Evolutionary conservation across 768 basidiomycete genomes (phyloP).

Genomic region (Cytidiella melzeri): DNA sequence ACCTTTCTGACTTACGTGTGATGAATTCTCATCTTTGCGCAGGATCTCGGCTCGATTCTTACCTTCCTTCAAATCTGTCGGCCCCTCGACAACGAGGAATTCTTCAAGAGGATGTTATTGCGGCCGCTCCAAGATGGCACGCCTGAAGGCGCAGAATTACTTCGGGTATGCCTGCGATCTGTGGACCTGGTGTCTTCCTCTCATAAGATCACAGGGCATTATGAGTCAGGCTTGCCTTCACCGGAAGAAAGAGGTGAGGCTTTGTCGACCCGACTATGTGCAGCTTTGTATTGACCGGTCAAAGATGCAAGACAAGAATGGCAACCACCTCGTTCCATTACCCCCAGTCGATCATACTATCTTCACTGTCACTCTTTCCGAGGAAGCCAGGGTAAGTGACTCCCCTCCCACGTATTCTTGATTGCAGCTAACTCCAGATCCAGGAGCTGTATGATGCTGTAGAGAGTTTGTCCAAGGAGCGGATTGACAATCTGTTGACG

Average conservation of each 20-base stretch:
- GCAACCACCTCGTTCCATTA: conserved; percentile 66
- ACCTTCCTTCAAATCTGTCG: conserved; percentile 81
- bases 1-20: background rate
- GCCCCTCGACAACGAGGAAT: conserved; percentile 78
- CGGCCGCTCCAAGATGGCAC: conserved; percentile 72
- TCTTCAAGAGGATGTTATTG: conserved; percentile 72
- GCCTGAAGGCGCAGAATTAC: conserved; percentile 59
- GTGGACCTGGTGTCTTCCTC: background rate
- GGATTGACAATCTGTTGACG: conserved; percentile 51
- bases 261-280: conserved; percentile 1
- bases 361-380: conserved; percentile 59
- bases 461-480: conserved; percentile 53
- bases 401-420: background rate
- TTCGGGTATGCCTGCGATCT: conserved; percentile 43
- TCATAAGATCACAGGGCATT: conserved; percentile 41
- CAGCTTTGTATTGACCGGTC: background rate
- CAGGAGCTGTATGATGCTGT: conserved; percentile 67
- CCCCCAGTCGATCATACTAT: conserved; percentile 78
- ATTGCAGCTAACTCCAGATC: background rate
- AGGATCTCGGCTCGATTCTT: conserved; percentile 86
- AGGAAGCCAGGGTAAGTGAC: conserved; percentile 63
- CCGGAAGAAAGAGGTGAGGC: conserved; percentile 68
- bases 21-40: conserved; percentile 1
- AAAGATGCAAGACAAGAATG: conserved; percentile 80
- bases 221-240: conserved; percentile 78